Evolutionary conservation across 768 basidiomycete species (phyloP), one percentile per base, ranked within the genome.

Genomic region (Clathrus columnatus): DNA sequence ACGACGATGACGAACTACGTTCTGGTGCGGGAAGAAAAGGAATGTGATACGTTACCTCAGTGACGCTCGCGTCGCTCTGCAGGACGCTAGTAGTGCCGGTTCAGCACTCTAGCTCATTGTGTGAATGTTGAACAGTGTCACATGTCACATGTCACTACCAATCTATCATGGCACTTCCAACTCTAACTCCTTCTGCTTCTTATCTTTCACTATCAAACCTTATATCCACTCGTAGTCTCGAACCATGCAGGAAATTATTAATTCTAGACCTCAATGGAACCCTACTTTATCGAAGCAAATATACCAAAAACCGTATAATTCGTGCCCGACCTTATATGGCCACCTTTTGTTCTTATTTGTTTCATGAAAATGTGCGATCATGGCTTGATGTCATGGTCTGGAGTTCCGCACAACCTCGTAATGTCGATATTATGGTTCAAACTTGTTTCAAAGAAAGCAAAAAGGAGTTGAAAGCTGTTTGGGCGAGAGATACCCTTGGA

Each of bases 201-300:
- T 78, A 78, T 56, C 64, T 78, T 50, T 55, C 68, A 4, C 44
- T 70, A 32, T 62, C 74, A 7, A 52, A 60, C 6, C 30, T 61
- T 27, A 59, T 67, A 1, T 73, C 75, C 0, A 29, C 58, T 16
- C 27, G 54, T 0, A 54, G 72, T 29, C 24, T 58, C 0, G 61
- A 69, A 5, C 44, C 57, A 16, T 61, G 65, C 4, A 75, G 83
- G 21, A 90, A 89, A 63, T 75, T 90, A 1, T 73, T 90, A 48
- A 74, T 90, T 4, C 75, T 91, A 6, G 87, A 91, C 64, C 71
- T 87, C 24, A 87, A 90, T 60, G 87, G 87, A 14, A 82, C 85
- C 0, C 76, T 90, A 16, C 74, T 90, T 18, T 51, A 20, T 17
- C 59, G 59, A 29, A 10, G 21, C 4, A 57, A 57, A 30, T 26